Base-by-base conservation (phyloP, 768 basidiomycete genomes). In the Mycena latifolia region DNA sequence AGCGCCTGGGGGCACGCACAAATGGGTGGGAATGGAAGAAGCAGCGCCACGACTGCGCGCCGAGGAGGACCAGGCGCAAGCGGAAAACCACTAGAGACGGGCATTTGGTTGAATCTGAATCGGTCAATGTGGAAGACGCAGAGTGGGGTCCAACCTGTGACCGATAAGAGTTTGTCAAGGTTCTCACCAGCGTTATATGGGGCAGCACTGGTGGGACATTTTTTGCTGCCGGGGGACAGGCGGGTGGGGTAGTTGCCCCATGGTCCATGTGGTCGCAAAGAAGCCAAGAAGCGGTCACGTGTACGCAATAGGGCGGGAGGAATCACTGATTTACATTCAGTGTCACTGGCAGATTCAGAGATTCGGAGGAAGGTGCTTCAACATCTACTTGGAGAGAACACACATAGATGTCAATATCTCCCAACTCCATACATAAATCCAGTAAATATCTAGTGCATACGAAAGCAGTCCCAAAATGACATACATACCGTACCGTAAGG, bases 241-340 rank as follows among this genome's bases (percentile, higher is more conserved):
- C 20, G 20, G 48, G 48, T 24, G n/a, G n/a, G n/a, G 48, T 17
- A 50, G 28, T 24, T 20, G 27, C 48, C 51, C 31, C 51, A 52
- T 53, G 52, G 24, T 47, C 33, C 52, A 53, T 53, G 33, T 53
- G 52, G 52, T n/a, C n/a, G n/a, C n/a, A n/a, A n/a, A n/a, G n/a
- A n/a, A n/a, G n/a, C n/a, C n/a, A n/a, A n/a, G n/a, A n/a, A n/a
- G n/a, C n/a, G n/a, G n/a, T n/a, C n/a, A n/a, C n/a, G n/a, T n/a
- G n/a, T n/a, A n/a, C n/a, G n/a, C n/a, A n/a, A n/a, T n/a, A n/a
- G n/a, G n/a, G 31, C 52, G 15, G 31, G 52, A 53, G 22, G 35
- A 53, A 14, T 7, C 33, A 24, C 14, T 37, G n/a, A 9, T n/a
- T 33, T 22, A 53, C 52, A 35, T 53, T 33, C 12, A n/a, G n/a